These are phyloP conservation scores for Gnomoniopsis smithogilvyi DNA, from an alignment of 2,329 filamentous ascomycete species.

Conservation along the genomic window DNA sequence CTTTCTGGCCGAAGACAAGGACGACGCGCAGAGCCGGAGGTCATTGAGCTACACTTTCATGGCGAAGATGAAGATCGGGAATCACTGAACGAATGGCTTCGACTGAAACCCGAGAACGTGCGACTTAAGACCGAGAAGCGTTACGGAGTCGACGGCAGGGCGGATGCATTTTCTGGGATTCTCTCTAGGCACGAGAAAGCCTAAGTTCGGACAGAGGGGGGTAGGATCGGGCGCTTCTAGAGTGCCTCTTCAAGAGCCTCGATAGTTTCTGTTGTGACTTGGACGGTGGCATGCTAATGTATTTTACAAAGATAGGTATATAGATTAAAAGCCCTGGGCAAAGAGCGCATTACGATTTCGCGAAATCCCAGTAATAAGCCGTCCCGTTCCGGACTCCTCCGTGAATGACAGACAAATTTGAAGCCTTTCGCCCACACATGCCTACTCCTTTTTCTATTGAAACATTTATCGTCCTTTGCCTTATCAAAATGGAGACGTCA, in stretches of 20 bases:
- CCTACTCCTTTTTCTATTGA: background rate
- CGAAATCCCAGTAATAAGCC: background rate
- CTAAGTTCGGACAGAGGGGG: no score
- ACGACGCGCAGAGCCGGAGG: constrained; percentile 39
- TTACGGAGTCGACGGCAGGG: constrained; percentile 19
- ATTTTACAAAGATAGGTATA: no score
- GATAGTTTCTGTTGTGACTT: no score
- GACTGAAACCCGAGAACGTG: constrained; percentile 55
- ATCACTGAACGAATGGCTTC: constrained; percentile 56
- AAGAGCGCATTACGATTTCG: no score
- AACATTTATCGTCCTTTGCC: background rate
- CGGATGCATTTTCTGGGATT: no score
- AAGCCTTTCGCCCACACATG: background rate
- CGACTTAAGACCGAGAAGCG: constrained; percentile 55
- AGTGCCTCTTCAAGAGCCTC: no score
- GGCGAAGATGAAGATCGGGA: constrained; percentile 52
- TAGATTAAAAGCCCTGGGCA: no score
- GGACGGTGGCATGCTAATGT: no score
- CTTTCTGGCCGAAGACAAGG: constrained; percentile 26
- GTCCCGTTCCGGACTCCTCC: background rate
- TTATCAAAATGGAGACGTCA: background rate
- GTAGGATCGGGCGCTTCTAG: no score
- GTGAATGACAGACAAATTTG: background rate
- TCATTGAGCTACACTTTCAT: constrained; percentile 41
- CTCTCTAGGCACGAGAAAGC: no score